These are phyloP conservation scores for Sclerotinia glacialis DNA, from an alignment of 2,329 filamentous ascomycete species.

Conservation along the genomic window DNA sequence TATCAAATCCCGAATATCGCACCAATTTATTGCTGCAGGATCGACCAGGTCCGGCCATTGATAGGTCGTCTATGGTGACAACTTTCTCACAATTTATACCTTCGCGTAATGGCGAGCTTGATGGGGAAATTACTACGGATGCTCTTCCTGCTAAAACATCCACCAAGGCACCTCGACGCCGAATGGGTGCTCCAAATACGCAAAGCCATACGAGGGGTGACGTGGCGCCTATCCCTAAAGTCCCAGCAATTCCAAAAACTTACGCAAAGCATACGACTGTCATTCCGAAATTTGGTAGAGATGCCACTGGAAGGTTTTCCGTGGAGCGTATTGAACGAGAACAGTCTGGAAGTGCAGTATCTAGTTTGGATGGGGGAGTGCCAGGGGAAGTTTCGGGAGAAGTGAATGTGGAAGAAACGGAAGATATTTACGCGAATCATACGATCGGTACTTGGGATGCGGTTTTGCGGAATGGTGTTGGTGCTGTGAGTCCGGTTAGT, in stretches of 20 bases:
- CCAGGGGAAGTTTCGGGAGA: not conserved
- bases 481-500: not conserved
- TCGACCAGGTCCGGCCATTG: not conserved
- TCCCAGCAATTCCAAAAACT: not conserved
- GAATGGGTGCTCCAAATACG: not conserved
- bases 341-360: not conserved
- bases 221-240: not conserved
- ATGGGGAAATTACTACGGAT: not conserved
- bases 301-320: not conserved
- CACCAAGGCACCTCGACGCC: not conserved
- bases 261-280: not conserved
- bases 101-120: not conserved
- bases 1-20: not conserved
- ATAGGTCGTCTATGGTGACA: not conserved
- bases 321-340: not conserved
- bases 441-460: not conserved
- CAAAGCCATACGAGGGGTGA: not conserved
- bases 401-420: not conserved
- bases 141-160: not conserved
- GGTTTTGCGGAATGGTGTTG: not conserved
- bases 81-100: constrained; percentile 4
- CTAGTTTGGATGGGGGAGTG: no score
- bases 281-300: constrained; percentile 3
- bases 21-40: no score
- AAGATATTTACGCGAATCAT: not conserved